These are phyloP conservation scores for Pseudozyma hubeiensis DNA, from an alignment of 1,284 basidiomycete genomes.

Conservation along the genomic window DNA sequence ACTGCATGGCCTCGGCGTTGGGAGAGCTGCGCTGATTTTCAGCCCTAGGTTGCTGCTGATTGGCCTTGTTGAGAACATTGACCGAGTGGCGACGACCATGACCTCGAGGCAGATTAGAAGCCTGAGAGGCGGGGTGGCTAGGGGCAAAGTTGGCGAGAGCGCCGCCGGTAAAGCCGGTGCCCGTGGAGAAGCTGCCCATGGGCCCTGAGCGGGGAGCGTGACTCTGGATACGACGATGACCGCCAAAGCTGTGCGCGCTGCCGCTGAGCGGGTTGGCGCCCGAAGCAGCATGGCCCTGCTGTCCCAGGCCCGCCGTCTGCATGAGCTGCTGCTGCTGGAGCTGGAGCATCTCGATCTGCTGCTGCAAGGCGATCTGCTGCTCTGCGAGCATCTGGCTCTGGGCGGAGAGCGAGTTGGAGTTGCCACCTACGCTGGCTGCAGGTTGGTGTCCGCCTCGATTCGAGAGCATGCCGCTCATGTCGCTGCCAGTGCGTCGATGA, in stretches of 20 bases:
- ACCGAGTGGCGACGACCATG: conserved; percentile 94
- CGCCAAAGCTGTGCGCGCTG: conserved; percentile 28
- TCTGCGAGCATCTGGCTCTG: conserved; percentile 74
- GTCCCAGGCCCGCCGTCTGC: conserved; percentile 62
- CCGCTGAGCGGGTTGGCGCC: conserved; percentile 28
- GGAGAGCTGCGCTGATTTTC: conserved; percentile 25
- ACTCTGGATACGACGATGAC: conserved; percentile 89
- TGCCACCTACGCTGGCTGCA: conserved; percentile 80
- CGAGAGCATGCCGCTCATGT: conserved; percentile 50
- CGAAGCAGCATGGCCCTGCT: neutral
- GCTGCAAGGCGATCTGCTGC: conserved; percentile 70
- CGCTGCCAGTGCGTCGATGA: conserved; percentile 59
- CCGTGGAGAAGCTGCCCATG: conserved; percentile 71
- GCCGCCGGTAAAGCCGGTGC: conserved; percentile 22
- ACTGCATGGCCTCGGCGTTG: conserved; percentile 25
- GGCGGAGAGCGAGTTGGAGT: conserved; percentile 70
- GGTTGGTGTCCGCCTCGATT: conserved; percentile 42
- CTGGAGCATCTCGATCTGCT: conserved; percentile 70
- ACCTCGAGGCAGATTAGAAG: conserved; percentile 72
- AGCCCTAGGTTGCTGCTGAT: conserved; percentile 35
- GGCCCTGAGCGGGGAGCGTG: conserved; percentile 75
- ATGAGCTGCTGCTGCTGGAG: conserved; percentile 70
- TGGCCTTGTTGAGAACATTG: conserved; percentile 76
- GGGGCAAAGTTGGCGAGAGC: conserved; percentile 35
- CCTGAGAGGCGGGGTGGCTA: conserved; percentile 20